phyloP scores from a whole-genome alignment of 495 filamentous ascomycete genomes.

The Copromyces sp. region DNA sequence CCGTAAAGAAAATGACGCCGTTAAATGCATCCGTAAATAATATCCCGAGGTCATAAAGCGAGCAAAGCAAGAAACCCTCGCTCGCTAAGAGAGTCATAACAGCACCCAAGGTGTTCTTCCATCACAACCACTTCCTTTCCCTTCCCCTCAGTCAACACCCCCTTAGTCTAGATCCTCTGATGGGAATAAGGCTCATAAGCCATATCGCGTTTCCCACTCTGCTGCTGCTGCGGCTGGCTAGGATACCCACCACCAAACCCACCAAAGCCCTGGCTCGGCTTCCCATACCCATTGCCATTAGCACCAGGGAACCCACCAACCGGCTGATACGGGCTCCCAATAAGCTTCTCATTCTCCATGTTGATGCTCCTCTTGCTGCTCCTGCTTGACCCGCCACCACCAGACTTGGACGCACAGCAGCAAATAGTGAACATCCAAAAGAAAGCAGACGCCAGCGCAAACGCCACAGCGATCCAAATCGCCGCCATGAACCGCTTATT shows the following conservation, averaged over 20 bases:
- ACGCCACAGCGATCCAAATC: constrained; percentile 71
- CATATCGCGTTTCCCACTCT: constrained; percentile 19
- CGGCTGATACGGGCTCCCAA: constrained; percentile 33
- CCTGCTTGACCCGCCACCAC: constrained; percentile 16
- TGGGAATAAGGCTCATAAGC: constrained; percentile 49
- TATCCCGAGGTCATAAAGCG: background rate
- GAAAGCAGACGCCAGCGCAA: constrained; percentile 57
- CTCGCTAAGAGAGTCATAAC: background rate
- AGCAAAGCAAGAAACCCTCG: background rate
- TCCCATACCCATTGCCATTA: constrained; percentile 19
- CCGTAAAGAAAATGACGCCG: background rate
- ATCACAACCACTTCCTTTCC: background rate
- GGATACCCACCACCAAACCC: background rate
- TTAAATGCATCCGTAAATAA: background rate
- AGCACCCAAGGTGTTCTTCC: background rate
- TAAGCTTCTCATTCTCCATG: constrained; percentile 37
- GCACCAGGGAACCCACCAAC: constrained; percentile 28
- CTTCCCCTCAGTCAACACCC: background rate
- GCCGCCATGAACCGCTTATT: constrained; percentile 57
- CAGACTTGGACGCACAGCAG: constrained; percentile 57
- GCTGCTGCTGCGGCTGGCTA: constrained; percentile 12
- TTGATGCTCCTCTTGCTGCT: background rate
- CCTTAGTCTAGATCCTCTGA: constrained; percentile 27
- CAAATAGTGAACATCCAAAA: constrained; percentile 90
- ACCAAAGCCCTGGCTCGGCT: constrained; percentile 16